Evolutionary conservation across 805 yeast genomes (phyloP).

Genomic region (Jamesozyma hellenica): DNA sequence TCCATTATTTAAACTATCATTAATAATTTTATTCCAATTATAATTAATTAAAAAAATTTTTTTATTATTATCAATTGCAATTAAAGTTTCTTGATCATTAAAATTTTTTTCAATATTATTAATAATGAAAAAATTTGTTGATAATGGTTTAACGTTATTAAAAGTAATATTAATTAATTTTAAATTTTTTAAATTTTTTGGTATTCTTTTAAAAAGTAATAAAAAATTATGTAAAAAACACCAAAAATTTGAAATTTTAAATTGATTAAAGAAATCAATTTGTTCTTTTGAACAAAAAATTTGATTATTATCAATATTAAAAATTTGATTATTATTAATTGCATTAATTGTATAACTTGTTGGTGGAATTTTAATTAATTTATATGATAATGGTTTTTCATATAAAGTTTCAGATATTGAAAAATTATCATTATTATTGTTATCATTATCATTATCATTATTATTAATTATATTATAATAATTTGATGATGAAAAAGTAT

Average conservation of each 20-base stretch:
- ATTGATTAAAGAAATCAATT: constrained; percentile 14
- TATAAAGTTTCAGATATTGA: constrained; percentile 23
- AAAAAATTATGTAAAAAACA: constrained; percentile 24
- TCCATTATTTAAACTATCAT: no score
- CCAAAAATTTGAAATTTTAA: constrained; percentile 25
- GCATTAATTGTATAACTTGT: constrained; percentile 24
- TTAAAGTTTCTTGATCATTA: constrained; percentile 22
- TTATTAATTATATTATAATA: constrained; percentile 5
- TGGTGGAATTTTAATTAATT: constrained; percentile 26
- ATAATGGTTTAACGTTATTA: constrained; percentile 26
- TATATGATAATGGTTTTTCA: constrained; percentile 12
- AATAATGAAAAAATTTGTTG: constrained; percentile 11
- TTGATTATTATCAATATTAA: constrained; percentile 13
- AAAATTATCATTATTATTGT: constrained; percentile 8
- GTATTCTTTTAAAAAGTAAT: constrained; percentile 25
- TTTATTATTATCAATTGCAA: constrained; percentile 7
- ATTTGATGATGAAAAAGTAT: constrained; percentile 1
- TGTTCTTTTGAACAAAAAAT: constrained; percentile 21
- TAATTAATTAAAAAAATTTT: no score
- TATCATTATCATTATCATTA: constrained; percentile 4
- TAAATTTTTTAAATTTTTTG: constrained; percentile 21
- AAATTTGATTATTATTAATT: constrained; percentile 16
- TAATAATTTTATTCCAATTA: no score
- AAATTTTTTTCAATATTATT: constrained; percentile 17
- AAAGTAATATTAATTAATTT: constrained; percentile 28